phyloP scores from a whole-genome alignment of 331 rosid species.

The Phaseolus coccineus region DNA sequence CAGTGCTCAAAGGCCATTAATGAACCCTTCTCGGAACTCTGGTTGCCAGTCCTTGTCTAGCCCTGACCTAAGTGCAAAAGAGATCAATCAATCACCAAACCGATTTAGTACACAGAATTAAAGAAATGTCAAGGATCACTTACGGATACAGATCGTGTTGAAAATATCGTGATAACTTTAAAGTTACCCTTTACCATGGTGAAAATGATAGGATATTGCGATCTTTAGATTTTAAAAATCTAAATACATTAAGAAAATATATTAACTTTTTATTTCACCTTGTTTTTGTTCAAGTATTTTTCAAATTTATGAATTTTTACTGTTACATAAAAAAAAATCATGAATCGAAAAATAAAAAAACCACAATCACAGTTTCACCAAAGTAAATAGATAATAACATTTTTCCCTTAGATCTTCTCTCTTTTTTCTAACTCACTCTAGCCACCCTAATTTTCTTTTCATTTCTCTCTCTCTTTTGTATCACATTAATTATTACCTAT shows the following conservation, averaged over 20 bases:
- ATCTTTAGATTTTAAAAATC: not conserved
- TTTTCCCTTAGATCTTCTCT: no score
- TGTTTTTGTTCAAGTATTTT: no score
- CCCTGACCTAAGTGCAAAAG: conserved; percentile 39
- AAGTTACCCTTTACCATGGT: not conserved
- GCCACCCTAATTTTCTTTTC: not conserved
- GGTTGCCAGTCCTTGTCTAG: not conserved
- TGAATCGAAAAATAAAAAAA: no score
- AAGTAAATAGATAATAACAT: no score
- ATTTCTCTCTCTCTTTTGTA: not conserved
- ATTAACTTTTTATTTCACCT: not conserved
- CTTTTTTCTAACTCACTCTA: no score
- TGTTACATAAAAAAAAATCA: no score
- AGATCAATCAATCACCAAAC: conserved; percentile 46
- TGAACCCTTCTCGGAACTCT: conserved; percentile 32
- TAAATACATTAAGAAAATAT: not conserved
- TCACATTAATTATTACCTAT: not conserved
- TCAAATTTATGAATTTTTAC: no score
- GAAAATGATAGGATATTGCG: not conserved
- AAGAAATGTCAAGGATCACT: not conserved
- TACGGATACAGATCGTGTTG: not conserved
- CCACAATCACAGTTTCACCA: no score
- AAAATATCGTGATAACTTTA: not conserved
- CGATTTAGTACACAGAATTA: conserved; percentile 29
- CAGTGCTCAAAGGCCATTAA: conserved; percentile 65